Conservation (phyloP, 768 basidiomycete genomes). For the Boletus rex-veris region DNA sequence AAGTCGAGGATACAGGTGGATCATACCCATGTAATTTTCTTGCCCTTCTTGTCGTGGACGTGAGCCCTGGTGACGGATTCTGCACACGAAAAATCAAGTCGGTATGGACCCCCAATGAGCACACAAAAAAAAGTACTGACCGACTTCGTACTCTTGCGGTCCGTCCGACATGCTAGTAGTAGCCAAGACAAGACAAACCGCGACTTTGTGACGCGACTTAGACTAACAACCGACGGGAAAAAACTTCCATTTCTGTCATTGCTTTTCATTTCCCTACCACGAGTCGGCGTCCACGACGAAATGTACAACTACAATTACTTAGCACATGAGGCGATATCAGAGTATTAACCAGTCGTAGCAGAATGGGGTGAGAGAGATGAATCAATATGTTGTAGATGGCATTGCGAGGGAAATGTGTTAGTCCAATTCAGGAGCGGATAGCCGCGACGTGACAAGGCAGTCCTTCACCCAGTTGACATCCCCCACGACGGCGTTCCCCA, state of each 20-base stretch:
- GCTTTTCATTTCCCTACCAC: no score
- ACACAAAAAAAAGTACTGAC: conserved; percentile 36
- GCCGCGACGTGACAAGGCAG: conserved; percentile 62
- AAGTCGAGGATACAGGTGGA: conserved; percentile 1
- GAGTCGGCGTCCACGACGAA: no score
- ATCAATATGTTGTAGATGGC: conserved; percentile 3
- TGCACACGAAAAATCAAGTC: conserved; percentile 22
- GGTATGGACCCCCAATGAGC: background rate
- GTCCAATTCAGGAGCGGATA: conserved; percentile 33
- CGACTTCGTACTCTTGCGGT: conserved; percentile 61
- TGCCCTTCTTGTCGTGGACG: conserved; percentile 43
- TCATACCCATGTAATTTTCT: conserved; percentile 50
- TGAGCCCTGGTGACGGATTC: conserved; percentile 54
- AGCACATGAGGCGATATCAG: background rate
- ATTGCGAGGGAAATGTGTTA: background rate
- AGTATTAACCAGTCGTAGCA: background rate
- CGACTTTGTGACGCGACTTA: background rate
- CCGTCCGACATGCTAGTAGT: conserved; percentile 33
- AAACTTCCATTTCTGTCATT: conserved; percentile 13
- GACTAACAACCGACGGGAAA: conserved; percentile 8
- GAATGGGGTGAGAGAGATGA: background rate
- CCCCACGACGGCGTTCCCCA: conserved; percentile 37
- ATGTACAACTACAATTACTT: conserved; percentile 12
- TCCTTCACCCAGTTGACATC: conserved; percentile 75
- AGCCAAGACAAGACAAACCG: conserved; percentile 7